A percentile compares a stretch with the other conserved stretches of the same genome.
These are phyloP conservation scores for Lentinus brumalis DNA, from an alignment of 768 basidiomycete species.

Conservation along the genomic window DNA sequence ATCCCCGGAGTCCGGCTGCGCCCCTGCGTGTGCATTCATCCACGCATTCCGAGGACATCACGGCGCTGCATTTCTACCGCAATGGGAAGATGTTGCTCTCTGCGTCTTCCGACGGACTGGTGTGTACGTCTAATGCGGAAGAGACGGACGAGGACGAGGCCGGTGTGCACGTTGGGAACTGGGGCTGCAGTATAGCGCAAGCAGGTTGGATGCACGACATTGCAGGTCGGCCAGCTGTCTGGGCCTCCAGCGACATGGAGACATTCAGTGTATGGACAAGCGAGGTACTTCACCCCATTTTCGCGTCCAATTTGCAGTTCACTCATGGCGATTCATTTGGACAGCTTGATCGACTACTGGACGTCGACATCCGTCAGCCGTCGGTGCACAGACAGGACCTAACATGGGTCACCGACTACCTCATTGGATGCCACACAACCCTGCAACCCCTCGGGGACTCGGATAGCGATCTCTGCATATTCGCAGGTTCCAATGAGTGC, in stretches of 20 bases:
- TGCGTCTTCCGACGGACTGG: slow-evolving; percentile 80
- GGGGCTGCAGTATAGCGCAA: slow-evolving; percentile 80
- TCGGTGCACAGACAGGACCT: slow-evolving; percentile 56
- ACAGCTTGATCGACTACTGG: slow-evolving; percentile 61
- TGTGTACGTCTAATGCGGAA: slow-evolving; percentile 67
- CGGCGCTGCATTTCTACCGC: slow-evolving; percentile 61
- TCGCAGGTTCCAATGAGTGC: slow-evolving; percentile 77
- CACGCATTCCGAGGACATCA: slow-evolving; percentile 94
- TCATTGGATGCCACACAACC: slow-evolving; percentile 53
- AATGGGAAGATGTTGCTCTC: slow-evolving; percentile 62
- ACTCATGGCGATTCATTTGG: neutral
- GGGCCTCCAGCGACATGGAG: slow-evolving; percentile 95
- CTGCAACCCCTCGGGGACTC: slow-evolving; percentile 26
- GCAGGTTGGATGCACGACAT: slow-evolving; percentile 61
- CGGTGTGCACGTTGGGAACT: slow-evolving; percentile 77
- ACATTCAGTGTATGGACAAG: slow-evolving; percentile 83
- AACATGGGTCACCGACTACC: slow-evolving; percentile 81
- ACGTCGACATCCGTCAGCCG: slow-evolving; percentile 64
- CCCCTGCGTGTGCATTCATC: slow-evolving; percentile 78
- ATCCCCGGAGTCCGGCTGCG: slow-evolving; percentile 73
- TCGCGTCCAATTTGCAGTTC: neutral
- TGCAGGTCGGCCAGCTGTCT: slow-evolving; percentile 48
- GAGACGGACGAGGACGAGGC: slow-evolving; percentile 92
- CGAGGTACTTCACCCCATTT: slow-evolving; percentile 47
- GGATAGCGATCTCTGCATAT: slow-evolving; percentile 50